These are phyloP conservation scores for Parastagonospora avenae DNA, from an alignment of 2,329 filamentous ascomycete species.

Conservation along the genomic window DNA sequence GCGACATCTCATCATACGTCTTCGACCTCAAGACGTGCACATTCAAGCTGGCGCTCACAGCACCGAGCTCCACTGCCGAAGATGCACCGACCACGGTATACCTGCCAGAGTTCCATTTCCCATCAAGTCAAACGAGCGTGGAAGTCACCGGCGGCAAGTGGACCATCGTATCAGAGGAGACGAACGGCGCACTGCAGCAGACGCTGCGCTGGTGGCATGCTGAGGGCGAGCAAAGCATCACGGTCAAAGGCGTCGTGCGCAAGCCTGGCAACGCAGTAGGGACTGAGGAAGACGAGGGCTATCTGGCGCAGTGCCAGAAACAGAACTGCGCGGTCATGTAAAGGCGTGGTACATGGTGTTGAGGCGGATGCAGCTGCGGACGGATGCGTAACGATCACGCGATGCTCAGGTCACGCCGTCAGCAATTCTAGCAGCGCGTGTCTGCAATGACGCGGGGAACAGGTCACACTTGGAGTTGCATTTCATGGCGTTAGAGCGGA, in stretches of 20 bases:
- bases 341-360: constrained; percentile 13
- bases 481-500: background rate
- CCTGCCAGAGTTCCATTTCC: constrained; percentile 92
- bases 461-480: background rate
- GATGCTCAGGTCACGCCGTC: constrained; percentile 39
- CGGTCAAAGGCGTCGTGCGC: constrained; percentile 73
- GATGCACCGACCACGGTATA: constrained; percentile 80
- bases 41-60: constrained; percentile 74
- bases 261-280: constrained; percentile 55
- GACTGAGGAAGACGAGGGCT: constrained; percentile 74
- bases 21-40: constrained; percentile 83
- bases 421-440: constrained; percentile 20
- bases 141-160: constrained; percentile 86
- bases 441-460: background rate
- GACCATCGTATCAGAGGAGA: constrained; percentile 77
- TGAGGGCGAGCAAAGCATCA: constrained; percentile 80
- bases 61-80: constrained; percentile 63
- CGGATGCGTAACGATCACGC: constrained; percentile 26
- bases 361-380: constrained; percentile 5
- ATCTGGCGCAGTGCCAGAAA: constrained; percentile 67
- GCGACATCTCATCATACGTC: constrained; percentile 70
- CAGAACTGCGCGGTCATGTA: constrained; percentile 54
- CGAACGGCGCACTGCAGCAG: constrained; percentile 72
- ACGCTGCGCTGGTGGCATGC: constrained; percentile 91
- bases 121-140: constrained; percentile 71